These are phyloP conservation scores for Effrenium voratum DNA, from an alignment of 73 alveolate species.

Conservation along the genomic window DNA sequence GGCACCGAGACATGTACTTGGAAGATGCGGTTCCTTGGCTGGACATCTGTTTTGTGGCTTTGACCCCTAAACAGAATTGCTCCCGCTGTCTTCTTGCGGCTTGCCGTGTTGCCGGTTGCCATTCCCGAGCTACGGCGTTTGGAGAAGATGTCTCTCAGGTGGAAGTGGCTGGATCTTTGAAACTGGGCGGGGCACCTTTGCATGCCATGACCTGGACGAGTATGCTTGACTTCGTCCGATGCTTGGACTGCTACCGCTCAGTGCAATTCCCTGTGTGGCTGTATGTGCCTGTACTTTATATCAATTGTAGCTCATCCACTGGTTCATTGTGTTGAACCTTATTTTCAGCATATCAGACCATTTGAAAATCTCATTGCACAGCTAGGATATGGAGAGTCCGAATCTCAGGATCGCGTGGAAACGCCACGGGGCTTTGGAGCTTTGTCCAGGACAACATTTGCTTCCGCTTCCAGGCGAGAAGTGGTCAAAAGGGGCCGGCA, in stretches of 20 bases:
- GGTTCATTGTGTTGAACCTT: neutral
- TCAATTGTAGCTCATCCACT: neutral
- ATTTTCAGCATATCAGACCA: neutral
- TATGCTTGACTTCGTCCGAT: slow-evolving; percentile 60
- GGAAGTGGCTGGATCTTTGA: slow-evolving; percentile 89
- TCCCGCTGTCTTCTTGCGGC: too few species aligned
- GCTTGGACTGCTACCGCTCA: neutral
- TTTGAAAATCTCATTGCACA: too few species aligned
- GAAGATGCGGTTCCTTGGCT: slow-evolving; percentile 3
- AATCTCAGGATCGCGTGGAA: too few species aligned
- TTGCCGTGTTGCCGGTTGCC: too few species aligned
- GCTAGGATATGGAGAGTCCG: too few species aligned
- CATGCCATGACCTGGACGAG: slow-evolving; percentile 79
- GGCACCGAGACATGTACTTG: slow-evolving; percentile 39
- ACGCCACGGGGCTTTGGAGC: slow-evolving; percentile 36
- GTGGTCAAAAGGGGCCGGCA: too few species aligned
- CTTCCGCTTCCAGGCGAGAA: slow-evolving; percentile 1
- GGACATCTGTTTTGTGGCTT: neutral
- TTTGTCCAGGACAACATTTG: slow-evolving; percentile 13
- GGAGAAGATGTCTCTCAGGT: too few species aligned
- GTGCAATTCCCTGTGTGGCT: neutral
- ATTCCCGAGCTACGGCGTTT: too few species aligned
- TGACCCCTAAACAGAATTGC: neutral
- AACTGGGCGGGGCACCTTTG: slow-evolving; percentile 65
- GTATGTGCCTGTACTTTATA: neutral